phyloP scores from a whole-genome alignment of 495 filamentous ascomycete species.

The Chaetomium tenue region DNA sequence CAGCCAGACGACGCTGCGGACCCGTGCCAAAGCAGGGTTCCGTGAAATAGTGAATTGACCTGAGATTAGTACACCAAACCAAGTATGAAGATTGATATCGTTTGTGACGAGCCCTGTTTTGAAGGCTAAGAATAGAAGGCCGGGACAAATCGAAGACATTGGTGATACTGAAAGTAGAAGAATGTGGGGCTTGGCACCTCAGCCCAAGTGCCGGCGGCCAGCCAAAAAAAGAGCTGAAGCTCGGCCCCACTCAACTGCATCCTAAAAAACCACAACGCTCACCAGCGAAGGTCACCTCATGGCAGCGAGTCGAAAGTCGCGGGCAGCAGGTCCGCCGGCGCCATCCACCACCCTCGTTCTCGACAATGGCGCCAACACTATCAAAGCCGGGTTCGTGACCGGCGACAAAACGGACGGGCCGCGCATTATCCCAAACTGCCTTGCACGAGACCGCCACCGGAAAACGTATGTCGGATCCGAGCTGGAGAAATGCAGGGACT shows the following conservation, averaged over 20 bases:
- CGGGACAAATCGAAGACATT: too few species aligned
- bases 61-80: too few species aligned
- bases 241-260: neutral
- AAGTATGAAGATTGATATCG: too few species aligned
- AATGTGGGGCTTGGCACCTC: too few species aligned
- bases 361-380: constrained; percentile 90
- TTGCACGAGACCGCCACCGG: constrained; percentile 78
- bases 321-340: constrained; percentile 40
- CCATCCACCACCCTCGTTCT: constrained; percentile 75
- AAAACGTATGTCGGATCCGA: constrained; percentile 77
- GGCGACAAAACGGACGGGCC: constrained; percentile 53
- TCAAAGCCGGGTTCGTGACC: constrained; percentile 85
- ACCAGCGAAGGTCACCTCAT: constrained; percentile 29
- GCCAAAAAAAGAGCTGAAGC: too few species aligned
- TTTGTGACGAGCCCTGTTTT: too few species aligned
- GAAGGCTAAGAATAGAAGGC: too few species aligned
- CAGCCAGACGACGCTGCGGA: too few species aligned
- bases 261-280: neutral
- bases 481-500: constrained; percentile 77
- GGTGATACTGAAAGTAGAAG: too few species aligned
- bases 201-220: too few species aligned
- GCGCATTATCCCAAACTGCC: constrained; percentile 77
- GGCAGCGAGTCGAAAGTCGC: constrained; percentile 46
- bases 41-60: too few species aligned
- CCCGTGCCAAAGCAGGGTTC: too few species aligned